Conservation (phyloP, 305 asterid genomes). For the Solanum hybrid region DNA sequence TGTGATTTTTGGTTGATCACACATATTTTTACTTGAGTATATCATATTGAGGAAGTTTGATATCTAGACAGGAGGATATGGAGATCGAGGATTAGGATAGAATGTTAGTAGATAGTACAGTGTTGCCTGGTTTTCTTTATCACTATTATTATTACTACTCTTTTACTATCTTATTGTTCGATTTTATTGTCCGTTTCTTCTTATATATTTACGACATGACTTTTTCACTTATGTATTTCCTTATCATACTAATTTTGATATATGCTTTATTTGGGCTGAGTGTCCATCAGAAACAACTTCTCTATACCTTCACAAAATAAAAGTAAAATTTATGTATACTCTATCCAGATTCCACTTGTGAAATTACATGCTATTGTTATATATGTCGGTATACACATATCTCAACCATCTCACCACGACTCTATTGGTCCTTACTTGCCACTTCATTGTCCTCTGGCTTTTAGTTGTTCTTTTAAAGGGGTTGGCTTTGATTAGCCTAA, state of each 20-base stretch:
- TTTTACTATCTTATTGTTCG: neutral
- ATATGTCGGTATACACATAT: neutral
- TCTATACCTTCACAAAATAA: neutral
- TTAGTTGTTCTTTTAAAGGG: neutral
- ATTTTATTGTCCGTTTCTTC: neutral
- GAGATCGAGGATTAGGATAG: neutral
- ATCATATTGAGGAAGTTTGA: neutral
- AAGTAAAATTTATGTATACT: neutral
- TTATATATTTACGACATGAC: neutral
- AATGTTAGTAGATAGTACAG: neutral
- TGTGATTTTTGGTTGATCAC: neutral
- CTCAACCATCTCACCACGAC: neutral
- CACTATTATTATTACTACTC: neutral
- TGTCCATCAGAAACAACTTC: neutral
- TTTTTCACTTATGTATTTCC: fast-evolving
- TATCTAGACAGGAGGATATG: neutral
- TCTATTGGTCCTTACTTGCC: neutral
- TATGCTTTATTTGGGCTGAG: neutral
- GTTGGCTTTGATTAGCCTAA: neutral
- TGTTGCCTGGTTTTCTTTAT: neutral
- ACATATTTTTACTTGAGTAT: neutral
- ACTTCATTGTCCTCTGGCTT: neutral
- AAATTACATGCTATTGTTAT: neutral
- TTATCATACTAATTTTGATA: neutral
- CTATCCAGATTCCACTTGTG: neutral